Conservation (phyloP, 148 eudicot species). For the Persicaria maculosa region DNA sequence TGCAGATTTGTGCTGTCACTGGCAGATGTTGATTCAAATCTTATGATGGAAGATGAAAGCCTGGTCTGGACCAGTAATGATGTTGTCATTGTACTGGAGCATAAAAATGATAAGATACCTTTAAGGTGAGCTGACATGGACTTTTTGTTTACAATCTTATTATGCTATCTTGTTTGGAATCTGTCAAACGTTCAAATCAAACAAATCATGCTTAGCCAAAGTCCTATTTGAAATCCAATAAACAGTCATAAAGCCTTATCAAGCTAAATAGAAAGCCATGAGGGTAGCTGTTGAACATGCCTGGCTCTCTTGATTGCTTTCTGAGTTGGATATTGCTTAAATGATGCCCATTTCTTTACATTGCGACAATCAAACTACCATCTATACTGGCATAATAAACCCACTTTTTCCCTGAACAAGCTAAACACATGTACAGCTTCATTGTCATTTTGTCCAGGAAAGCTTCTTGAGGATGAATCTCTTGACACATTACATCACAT, state of each 20-base stretch:
- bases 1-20: slow-evolving; percentile 89
- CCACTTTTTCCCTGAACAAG: not conserved
- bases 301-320: not conserved
- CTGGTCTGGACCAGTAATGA: slow-evolving; percentile 94
- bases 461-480: not conserved
- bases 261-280: not conserved
- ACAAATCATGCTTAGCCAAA: not conserved
- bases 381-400: not conserved
- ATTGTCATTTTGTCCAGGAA: not conserved
- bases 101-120: slow-evolving; percentile 75
- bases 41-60: slow-evolving; percentile 98
- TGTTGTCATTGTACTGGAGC: slow-evolving; percentile 89
- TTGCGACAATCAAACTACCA: not conserved
- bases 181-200: not conserved
- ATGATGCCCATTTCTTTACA: too few species aligned
- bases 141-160: not conserved
- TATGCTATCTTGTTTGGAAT: not conserved
- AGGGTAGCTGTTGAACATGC: not conserved
- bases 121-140: slow-evolving; percentile 41
- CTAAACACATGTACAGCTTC: not conserved
- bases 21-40: slow-evolving; percentile 89
- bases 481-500: not conserved
- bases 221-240: not conserved
- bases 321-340: too few species aligned
- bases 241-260: not conserved